phyloP scores from a whole-genome alignment of 1,284 basidiomycete genomes.

The Apiotrichum porosum region DNA sequence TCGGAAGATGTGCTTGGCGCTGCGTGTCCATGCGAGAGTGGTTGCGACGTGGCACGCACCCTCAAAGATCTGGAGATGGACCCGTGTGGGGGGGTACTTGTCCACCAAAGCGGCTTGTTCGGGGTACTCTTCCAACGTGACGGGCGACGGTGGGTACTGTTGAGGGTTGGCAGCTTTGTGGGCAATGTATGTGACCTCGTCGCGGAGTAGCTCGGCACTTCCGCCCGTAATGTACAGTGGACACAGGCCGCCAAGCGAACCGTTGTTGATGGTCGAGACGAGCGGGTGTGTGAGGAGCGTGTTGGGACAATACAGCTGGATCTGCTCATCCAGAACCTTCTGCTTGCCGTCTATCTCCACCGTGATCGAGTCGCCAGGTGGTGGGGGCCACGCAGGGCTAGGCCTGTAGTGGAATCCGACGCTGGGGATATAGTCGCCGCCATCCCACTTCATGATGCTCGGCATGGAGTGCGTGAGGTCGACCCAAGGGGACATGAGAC shows the following conservation, averaged over 20 bases:
- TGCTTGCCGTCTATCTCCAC: constrained; percentile 33
- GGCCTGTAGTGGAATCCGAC: constrained; percentile 47
- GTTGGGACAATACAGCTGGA: constrained; percentile 54
- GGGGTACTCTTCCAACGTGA: constrained; percentile 46
- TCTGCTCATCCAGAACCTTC: constrained; percentile 46
- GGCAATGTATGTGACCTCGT: constrained; percentile 50
- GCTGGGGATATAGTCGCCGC: constrained; percentile 43
- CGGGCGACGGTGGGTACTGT: constrained; percentile 43
- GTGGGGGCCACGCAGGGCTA: constrained; percentile 46
- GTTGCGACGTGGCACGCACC: constrained; percentile 49
- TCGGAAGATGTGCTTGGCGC: constrained; percentile 46
- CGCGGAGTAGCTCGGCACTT: constrained; percentile 49
- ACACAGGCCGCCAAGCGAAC: constrained; percentile 53
- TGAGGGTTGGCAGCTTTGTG: constrained; percentile 52
- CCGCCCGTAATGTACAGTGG: constrained; percentile 52
- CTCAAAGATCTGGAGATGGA: constrained; percentile 51
- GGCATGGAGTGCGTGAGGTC: constrained; percentile 93
- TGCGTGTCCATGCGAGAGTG: constrained; percentile 45
- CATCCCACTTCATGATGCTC: constrained; percentile 56
- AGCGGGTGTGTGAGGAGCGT: constrained; percentile 52
- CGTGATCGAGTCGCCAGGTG: constrained; percentile 32
- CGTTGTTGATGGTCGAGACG: constrained; percentile 52
- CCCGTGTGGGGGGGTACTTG: constrained; percentile 51
- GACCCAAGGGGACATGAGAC: constrained; percentile 84
- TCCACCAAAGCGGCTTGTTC: constrained; percentile 41